Evolutionary conservation across 495 filamentous ascomycete genomes (phyloP), one percentile per base, ranked within the genome.

Genomic region (Neurospora discreta): DNA sequence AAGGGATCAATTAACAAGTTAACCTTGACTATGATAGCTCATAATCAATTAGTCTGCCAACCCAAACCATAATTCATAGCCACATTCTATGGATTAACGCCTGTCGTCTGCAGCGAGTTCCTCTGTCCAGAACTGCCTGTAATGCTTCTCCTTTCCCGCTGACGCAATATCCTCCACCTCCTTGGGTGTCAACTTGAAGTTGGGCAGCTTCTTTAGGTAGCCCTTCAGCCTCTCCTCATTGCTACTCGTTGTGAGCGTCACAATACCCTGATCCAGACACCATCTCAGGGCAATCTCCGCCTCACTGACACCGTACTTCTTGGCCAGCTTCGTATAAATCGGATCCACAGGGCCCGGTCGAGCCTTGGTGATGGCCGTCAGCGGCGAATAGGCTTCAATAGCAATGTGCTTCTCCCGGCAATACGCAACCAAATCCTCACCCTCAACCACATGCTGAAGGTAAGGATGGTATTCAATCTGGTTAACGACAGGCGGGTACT

Each of bases 391-490:
- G 39, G 90, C 91, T 5, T 85, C 82, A 0, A 89, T 86, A 7
- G 89, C 89, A 75, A 97, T 95, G 26, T 83, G 82, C 71, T 93
- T 84, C 77, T 87, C 80, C 75, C 87, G 85, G 71, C 91, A 89
- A 80, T 87, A 92, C 6, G 82, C 79, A 6, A 96, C 44, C 18
- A 97, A 84, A n/a, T 81, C 77, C 11, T 68, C 20, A 20, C 68
- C 69, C 40, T 33, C 71, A 6, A 18, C 80, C 3, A 82, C 82
- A 78, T 90, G 93, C 79, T 97, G 94, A 42, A 97, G 85, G 79
- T 97, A 97, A 0, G 93, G 91, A 76, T 97, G 92, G 76, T 87
- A 95, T 80, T 97, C 93, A 73, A 97, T 92, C 84, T 97, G 93
- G 80, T 97, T 97, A 75, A 93, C 85, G 2, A 84, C 88, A 0